Evolutionary conservation across 257 asterid genomes (phyloP).

Genomic region (Jasminum sambac): DNA sequence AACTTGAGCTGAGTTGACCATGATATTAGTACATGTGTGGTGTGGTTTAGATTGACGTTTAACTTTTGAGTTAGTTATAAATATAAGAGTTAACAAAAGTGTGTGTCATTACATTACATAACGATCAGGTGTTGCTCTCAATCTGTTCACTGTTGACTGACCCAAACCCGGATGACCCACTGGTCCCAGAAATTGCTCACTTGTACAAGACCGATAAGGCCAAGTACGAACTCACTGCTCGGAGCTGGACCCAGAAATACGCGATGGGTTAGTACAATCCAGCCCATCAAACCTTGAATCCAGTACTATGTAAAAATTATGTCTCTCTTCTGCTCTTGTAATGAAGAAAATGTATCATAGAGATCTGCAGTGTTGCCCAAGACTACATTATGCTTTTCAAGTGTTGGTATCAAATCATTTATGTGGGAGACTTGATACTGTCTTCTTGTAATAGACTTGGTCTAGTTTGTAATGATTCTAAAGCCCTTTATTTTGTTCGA

Average conservation of each 20-base stretch:
- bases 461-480: too few species aligned
- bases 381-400: neutral
- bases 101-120: neutral
- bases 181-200: constrained; percentile 85
- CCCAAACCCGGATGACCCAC: constrained; percentile 85
- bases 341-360: constrained; percentile 33
- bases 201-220: constrained; percentile 82
- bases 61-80: too few species aligned
- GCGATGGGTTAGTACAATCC: constrained; percentile 63
- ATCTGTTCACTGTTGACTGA: constrained; percentile 81
- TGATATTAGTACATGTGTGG: neutral
- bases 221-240: constrained; percentile 78
- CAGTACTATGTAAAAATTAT: constrained; percentile 41
- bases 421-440: constrained; percentile 21
- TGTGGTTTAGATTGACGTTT: too few species aligned
- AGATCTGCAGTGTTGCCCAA: constrained; percentile 16
- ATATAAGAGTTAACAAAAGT: too few species aligned
- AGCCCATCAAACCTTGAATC: constrained; percentile 10
- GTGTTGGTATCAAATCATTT: constrained; percentile 32
- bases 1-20: neutral
- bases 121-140: constrained; percentile 84
- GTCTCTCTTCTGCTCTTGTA: constrained; percentile 30
- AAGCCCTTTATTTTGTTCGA: too few species aligned
- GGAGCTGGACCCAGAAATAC: constrained; percentile 92
- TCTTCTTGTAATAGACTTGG: neutral